A percentile compares a stretch with the other conserved stretches of the same genome.
Conservation (phyloP, 2,329 filamentous ascomycete species). For the Trematosphaeria pertusa region DNA sequence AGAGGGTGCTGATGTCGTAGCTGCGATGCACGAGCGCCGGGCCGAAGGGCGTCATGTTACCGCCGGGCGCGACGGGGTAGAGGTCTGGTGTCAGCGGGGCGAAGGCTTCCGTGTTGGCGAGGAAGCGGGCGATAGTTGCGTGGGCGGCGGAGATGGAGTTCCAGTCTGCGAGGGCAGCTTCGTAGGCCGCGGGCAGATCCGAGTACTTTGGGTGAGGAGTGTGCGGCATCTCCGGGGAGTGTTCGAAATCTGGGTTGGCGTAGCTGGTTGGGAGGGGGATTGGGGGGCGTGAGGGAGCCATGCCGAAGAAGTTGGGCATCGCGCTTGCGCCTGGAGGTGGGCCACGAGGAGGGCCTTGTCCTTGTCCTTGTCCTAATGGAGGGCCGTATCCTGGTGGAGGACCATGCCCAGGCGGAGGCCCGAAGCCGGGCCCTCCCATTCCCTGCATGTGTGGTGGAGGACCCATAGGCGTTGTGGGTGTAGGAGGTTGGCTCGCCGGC, state of each 20-base stretch:
- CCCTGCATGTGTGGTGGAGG: constrained; percentile 37
- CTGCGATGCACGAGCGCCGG: constrained; percentile 81
- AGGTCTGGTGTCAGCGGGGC: constrained; percentile 75
- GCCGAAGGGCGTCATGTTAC: constrained; percentile 75
- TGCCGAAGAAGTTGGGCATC: constrained; percentile 60
- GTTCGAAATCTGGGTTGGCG: constrained; percentile 31
- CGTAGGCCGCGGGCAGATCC: constrained; percentile 69
- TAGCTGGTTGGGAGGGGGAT: constrained; percentile 55
- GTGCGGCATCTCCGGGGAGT: constrained; percentile 23
- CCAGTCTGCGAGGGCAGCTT: constrained; percentile 81
- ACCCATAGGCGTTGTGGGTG: constrained; percentile 27
- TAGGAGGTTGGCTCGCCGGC: constrained; percentile 22
- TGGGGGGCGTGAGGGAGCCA: constrained; percentile 53
- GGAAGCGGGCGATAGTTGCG: constrained; percentile 62
- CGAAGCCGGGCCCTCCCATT: constrained; percentile 19
- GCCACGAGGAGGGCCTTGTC: constrained; percentile 16
- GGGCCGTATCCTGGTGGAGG: constrained; percentile 17
- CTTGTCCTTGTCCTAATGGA: constrained; percentile 5
- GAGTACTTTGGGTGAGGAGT: constrained; percentile 31
- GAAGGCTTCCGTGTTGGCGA: constrained; percentile 75
- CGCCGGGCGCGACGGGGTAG: constrained; percentile 58
- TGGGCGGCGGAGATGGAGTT: constrained; percentile 76
- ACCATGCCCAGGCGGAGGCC: constrained; percentile 17
- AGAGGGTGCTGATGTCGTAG: constrained; percentile 85
- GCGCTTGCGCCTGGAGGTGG: constrained; percentile 23